Evolutionary conservation across 768 basidiomycete genomes (phyloP).

Genomic region (Psilocybe tampanensis): DNA sequence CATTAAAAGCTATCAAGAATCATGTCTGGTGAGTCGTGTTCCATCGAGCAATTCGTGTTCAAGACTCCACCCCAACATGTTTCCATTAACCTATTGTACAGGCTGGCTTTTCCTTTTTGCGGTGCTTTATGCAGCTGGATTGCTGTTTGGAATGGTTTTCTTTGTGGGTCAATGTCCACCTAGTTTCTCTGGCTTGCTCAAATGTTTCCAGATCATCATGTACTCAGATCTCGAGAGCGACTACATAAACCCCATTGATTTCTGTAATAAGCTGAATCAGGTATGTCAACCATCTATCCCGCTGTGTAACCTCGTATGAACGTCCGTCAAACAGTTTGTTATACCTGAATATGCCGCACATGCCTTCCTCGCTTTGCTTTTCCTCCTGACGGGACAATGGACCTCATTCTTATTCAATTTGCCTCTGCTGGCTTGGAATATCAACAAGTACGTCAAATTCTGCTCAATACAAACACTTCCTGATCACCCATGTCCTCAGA

Average conservation of each 20-base stretch:
- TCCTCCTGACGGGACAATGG: conserved; percentile 94
- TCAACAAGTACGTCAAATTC: conserved; percentile 80
- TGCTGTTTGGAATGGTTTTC: conserved; percentile 98
- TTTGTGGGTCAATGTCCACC: conserved; percentile 67
- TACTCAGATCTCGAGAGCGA: conserved; percentile 99
- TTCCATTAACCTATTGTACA: conserved; percentile 28
- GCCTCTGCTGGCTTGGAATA: conserved; percentile 87
- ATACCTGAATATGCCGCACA: conserved; percentile 95
- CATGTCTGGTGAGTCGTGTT: conserved; percentile 20
- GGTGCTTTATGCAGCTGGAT: conserved; percentile 88
- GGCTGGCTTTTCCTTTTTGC: conserved; percentile 97
- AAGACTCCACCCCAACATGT: conserved; percentile 11
- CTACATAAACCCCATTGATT: conserved; percentile 99
- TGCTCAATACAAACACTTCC: neutral
- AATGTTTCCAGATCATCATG: conserved; percentile 85
- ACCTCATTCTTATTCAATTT: conserved; percentile 85
- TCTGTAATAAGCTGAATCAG: conserved; percentile 98
- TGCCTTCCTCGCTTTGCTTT: conserved; percentile 82
- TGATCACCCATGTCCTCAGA: conserved; percentile 16
- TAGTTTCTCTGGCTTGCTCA: neutral
- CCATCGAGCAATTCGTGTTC: neutral
- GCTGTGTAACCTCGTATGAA: neutral
- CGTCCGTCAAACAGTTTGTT: conserved; percentile 69
- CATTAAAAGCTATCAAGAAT: conserved; percentile 2
- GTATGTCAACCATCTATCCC: conserved; percentile 42